These are phyloP conservation scores for Pyrus betulifolia DNA, from an alignment of 306 rosid genomes.

Conservation along the genomic window DNA sequence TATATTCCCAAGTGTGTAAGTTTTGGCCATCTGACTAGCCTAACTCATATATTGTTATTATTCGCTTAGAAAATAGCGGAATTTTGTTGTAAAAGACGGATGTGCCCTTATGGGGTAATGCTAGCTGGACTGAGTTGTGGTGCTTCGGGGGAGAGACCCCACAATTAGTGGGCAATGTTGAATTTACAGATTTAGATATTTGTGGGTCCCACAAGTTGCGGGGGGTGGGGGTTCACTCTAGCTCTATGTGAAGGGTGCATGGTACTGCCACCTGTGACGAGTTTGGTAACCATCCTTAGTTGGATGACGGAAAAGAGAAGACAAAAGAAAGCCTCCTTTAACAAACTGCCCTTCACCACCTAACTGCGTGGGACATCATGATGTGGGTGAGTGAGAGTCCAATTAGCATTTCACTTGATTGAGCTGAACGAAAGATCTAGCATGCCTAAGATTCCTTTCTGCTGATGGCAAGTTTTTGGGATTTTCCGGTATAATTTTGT, in stretches of 20 bases:
- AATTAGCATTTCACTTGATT: slow-evolving; percentile 1
- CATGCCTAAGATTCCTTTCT: not conserved
- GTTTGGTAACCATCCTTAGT: slow-evolving; percentile 63
- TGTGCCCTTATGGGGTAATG: slow-evolving; percentile 22
- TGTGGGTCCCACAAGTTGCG: slow-evolving; percentile 52
- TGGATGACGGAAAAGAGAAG: slow-evolving; percentile 39
- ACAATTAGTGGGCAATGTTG: slow-evolving; percentile 33
- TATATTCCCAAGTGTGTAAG: not conserved
- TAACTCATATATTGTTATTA: not conserved
- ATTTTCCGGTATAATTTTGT: slow-evolving; percentile 3
- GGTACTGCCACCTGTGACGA: slow-evolving; percentile 28
- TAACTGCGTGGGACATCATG: slow-evolving; percentile 35
- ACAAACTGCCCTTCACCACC: slow-evolving; percentile 29
- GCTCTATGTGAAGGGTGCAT: slow-evolving; percentile 30
- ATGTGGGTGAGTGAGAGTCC: slow-evolving; percentile 15
- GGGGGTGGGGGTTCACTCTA: slow-evolving; percentile 17
- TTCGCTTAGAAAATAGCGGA: not conserved
- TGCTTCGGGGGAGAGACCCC: slow-evolving; percentile 36
- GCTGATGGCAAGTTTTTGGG: slow-evolving; percentile 18
- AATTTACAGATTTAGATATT: slow-evolving; percentile 15
- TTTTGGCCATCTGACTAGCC: not conserved
- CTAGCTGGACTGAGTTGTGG: slow-evolving; percentile 48
- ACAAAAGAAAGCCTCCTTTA: slow-evolving; percentile 31
- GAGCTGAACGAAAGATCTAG: slow-evolving; percentile 8
- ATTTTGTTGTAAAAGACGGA: slow-evolving; percentile 10